Percentiles rank a stretch among this genome's conserved stretches.
Conservation (phyloP, 306 rosid genomes). For the Medicago arabica region DNA sequence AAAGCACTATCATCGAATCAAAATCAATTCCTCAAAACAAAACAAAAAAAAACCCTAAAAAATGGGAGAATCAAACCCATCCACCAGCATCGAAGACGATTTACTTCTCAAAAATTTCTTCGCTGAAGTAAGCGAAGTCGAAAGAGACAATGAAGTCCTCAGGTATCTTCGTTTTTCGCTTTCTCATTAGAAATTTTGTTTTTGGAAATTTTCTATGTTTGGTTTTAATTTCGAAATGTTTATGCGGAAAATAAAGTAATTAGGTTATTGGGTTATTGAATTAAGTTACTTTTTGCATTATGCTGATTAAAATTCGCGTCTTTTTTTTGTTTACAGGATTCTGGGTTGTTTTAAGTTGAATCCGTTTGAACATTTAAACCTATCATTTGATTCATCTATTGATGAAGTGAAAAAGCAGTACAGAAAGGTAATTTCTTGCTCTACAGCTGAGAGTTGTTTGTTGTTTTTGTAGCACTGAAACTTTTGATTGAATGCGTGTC, state of each 20-base stretch:
- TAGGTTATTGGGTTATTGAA: conserved; percentile 29
- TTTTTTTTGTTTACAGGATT: conserved; percentile 61
- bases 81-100: conserved; percentile 59
- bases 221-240: not conserved
- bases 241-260: conserved; percentile 18
- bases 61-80: conserved; percentile 53
- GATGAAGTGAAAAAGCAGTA: conserved; percentile 90
- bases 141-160: conserved; percentile 91
- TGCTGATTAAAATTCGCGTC: conserved; percentile 37
- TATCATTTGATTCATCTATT: conserved; percentile 75
- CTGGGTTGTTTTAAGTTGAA: conserved; percentile 93
- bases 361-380: conserved; percentile 79
- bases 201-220: conserved; percentile 14
- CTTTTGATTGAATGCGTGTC: not conserved
- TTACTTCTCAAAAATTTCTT: conserved; percentile 93
- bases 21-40: not conserved
- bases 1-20: conserved; percentile 18
- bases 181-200: conserved; percentile 40
- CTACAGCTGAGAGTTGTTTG: conserved; percentile 15
- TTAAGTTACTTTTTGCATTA: conserved; percentile 6
- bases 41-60: not conserved
- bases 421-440: conserved; percentile 72
- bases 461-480: not conserved
- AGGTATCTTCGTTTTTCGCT: conserved; percentile 47
- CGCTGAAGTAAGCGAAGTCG: conserved; percentile 98